Evolutionary conservation across 176 grass and related monocot genomes (phyloP).

Genomic region (Puya raimondii): DNA sequence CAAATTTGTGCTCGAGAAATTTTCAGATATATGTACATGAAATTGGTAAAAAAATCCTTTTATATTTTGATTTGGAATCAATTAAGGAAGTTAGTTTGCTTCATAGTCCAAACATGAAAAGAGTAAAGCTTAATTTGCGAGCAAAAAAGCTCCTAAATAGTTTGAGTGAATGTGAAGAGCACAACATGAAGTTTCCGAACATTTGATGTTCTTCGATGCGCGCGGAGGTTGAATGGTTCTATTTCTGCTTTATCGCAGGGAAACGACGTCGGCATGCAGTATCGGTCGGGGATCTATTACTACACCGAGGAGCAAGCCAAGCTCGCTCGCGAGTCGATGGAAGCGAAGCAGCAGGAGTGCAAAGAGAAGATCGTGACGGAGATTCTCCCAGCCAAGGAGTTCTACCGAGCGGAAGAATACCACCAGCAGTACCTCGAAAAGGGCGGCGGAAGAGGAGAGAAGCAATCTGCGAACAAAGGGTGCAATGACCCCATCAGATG

Average conservation of each 20-base stretch:
- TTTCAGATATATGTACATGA: too few relatives aligned
- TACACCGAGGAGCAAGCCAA: slow-evolving; percentile 68
- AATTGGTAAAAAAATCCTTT: too few relatives aligned
- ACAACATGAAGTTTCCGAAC: neutral
- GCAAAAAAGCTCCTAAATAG: too few relatives aligned
- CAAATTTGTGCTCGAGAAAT: too few relatives aligned
- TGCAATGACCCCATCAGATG: slow-evolving; percentile 88
- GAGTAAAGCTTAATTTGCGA: too few relatives aligned
- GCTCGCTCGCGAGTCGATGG: slow-evolving; percentile 42
- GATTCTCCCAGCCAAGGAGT: slow-evolving; percentile 61
- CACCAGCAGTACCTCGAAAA: slow-evolving; percentile 93
- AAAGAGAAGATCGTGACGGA: slow-evolving; percentile 63
- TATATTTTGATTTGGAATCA: too few relatives aligned
- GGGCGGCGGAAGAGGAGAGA: slow-evolving; percentile 24
- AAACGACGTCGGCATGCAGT: slow-evolving; percentile 83
- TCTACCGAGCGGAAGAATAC: slow-evolving; percentile 75
- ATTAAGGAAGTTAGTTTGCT: too few relatives aligned
- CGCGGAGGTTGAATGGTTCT: neutral
- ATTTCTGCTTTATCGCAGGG: slow-evolving; percentile 29
- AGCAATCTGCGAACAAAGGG: slow-evolving; percentile 59
- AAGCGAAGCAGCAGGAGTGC: slow-evolving; percentile 47
- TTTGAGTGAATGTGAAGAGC: neutral
- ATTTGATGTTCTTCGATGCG: slow-evolving; percentile 20
- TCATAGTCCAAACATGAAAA: too few relatives aligned
- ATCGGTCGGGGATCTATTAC: slow-evolving; percentile 95